Conservation (phyloP, 139 green algal genomes). For the Chlorella sp. region DNA sequence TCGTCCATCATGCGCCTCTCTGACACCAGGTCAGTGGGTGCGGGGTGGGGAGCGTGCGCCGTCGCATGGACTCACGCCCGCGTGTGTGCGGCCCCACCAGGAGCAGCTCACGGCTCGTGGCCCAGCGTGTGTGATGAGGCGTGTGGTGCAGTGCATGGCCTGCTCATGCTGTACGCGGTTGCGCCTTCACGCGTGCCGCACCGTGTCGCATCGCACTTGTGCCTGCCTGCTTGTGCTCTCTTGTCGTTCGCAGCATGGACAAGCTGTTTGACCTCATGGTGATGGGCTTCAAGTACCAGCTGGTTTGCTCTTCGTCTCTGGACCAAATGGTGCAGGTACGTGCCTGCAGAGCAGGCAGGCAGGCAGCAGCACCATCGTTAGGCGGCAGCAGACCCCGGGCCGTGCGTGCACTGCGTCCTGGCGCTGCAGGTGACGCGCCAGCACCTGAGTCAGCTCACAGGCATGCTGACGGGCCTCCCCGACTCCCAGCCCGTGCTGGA, state of each 20-base stretch:
- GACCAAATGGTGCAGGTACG: slow-evolving; percentile 31
- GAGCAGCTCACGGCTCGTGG: too few species aligned
- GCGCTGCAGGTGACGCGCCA: slow-evolving; percentile 37
- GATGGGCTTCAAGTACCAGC: slow-evolving; percentile 76
- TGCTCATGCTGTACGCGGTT: slow-evolving; percentile 3
- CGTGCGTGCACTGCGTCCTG: background rate
- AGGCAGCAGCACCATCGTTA: too few species aligned
- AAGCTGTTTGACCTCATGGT: slow-evolving; percentile 82
- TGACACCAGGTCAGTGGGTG: slow-evolving; percentile 36
- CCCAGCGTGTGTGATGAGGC: too few species aligned
- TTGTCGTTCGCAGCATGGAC: slow-evolving; percentile 58
- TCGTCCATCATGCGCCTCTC: slow-evolving; percentile 73
- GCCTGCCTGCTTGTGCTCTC: background rate
- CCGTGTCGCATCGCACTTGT: background rate
- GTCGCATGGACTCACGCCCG: too few species aligned
- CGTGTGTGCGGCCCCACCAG: too few species aligned
- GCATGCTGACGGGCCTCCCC: slow-evolving; percentile 22
- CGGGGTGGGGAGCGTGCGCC: background rate
- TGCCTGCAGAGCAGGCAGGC: too few species aligned
- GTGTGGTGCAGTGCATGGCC: background rate
- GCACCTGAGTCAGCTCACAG: slow-evolving; percentile 39
- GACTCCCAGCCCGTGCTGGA: background rate
- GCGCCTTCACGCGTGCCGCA: background rate
- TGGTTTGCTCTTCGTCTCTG: slow-evolving; percentile 31
- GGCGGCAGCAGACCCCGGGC: background rate